These are phyloP conservation scores for Cytospora chrysosperma DNA, from an alignment of 2,329 filamentous ascomycete species.

Conservation along the genomic window DNA sequence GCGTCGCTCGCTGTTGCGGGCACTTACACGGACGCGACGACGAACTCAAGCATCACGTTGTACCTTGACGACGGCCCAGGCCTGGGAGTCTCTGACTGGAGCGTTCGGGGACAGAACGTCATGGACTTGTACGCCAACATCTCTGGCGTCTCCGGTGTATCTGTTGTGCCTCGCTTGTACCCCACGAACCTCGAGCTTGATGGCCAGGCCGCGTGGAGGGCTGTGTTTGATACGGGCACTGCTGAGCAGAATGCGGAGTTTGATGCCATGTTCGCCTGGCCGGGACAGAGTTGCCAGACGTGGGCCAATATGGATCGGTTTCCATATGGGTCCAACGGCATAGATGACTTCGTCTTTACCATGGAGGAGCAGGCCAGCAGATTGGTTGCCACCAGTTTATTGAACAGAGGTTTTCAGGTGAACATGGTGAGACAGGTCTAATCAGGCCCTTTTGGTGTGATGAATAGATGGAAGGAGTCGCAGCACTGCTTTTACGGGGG, in stretches of 20 bases:
- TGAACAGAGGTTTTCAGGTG: constrained; percentile 6
- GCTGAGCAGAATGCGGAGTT: constrained; percentile 1
- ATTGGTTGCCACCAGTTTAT: neutral
- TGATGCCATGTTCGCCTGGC: constrained; percentile 15
- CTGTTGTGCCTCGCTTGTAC: constrained; percentile 11
- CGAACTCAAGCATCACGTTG: constrained; percentile 42
- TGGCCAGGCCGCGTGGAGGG: constrained; percentile 7
- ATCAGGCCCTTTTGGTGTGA: neutral
- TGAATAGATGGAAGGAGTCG: neutral
- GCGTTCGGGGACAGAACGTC: constrained; percentile 42
- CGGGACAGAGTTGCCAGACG: constrained; percentile 16
- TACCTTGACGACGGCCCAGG: constrained; percentile 40
- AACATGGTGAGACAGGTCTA: neutral
- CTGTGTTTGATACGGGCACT: constrained; percentile 8
- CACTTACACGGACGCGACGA: constrained; percentile 37
- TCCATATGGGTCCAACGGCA: constrained; percentile 4
- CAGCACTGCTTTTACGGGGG: too few relatives aligned
- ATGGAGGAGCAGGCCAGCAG: neutral
- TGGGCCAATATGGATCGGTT: constrained; percentile 18
- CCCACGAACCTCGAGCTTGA: neutral
- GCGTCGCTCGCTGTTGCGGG: constrained; percentile 31
- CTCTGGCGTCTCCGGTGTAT: neutral
- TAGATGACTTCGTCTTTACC: constrained; percentile 11
- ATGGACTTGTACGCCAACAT: constrained; percentile 33
- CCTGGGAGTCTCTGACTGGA: constrained; percentile 39